Evolutionary conservation across 768 basidiomycete species (phyloP), one percentile per base, ranked within the genome.

Genomic region (Tylopilus vinaceipallidus): DNA sequence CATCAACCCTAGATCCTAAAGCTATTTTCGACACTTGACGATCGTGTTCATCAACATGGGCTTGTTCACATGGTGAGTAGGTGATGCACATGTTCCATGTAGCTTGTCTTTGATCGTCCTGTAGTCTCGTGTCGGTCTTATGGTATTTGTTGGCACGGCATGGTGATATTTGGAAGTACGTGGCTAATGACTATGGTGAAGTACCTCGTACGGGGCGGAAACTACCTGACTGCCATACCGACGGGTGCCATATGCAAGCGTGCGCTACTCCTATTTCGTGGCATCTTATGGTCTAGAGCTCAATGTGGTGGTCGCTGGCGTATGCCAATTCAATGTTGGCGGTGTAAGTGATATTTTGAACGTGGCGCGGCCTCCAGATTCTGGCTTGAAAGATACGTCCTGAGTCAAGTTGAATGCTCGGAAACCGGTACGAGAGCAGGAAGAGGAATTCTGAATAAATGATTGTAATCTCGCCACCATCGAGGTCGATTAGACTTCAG

Each of bases 401-500:
- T 17, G 20, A 11, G 4, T 11, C n/a, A 56, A 55, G 24, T 23
- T 56, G 37, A 57, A 56, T n/a, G 49, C 54, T 6, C 55, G 55
- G 19, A 43, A 10, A 16, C 22, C 22, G 6, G 37, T 47, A 13
- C 54, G 55, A 6, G 45, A 42, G 3, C 33, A 29, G 10, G 49
- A 57, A 36, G 23, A 40, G 8, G 37, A 52, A 0, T 1, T 27
- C 33, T 22, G 19, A 2, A 7, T 19, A 2, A 36, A 43, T 35
- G 48, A 16, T 0, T 24, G n/a, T 16, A 35, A 44, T 20, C 32
- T 57, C 8, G 27, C 49, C 11, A 57, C 45, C 1, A 52, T 57
- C 1, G 24, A 36, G n/a, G 37, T 56, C 10, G 40, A 35, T 16
- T 54, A 45, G 39, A 77, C 30, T 91, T 77, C n/a, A n/a, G n/a